Percentiles rank a stretch among this genome's conserved stretches.
Evolutionary conservation across 179 eudicot species (phyloP).

Genomic region (Actinidia polygama): DNA sequence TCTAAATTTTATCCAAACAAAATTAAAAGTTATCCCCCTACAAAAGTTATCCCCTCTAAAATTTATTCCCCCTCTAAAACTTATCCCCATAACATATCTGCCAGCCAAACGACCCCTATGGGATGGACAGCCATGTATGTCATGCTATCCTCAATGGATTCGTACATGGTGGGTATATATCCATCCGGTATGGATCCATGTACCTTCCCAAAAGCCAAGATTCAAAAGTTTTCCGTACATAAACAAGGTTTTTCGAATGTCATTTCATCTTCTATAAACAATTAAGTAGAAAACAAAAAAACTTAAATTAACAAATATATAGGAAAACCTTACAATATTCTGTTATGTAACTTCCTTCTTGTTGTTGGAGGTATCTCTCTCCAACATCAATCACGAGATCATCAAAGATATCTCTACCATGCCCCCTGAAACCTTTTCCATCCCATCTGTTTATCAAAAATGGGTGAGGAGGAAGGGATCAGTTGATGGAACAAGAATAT

Average conservation of each 20-base stretch:
- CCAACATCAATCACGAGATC: conserved; percentile 33
- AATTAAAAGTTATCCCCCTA: too few species aligned
- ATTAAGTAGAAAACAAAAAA: background rate
- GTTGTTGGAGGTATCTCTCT: conserved; percentile 19
- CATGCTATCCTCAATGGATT: conserved; percentile 41
- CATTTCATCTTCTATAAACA: background rate
- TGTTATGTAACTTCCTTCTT: conserved; percentile 27
- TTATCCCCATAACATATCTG: too few species aligned
- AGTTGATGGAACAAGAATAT: too few species aligned
- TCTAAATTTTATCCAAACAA: too few species aligned
- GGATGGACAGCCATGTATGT: too few species aligned
- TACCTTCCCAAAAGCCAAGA: conserved; percentile 48
- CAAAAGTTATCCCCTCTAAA: too few species aligned
- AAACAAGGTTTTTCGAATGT: background rate
- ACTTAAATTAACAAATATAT: background rate
- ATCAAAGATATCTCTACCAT: conserved; percentile 47
- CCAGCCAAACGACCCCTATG: too few species aligned
- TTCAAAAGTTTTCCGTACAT: conserved; percentile 30
- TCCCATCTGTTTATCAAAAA: conserved; percentile 42
- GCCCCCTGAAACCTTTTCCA: conserved; percentile 36
- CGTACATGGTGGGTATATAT: conserved; percentile 35
- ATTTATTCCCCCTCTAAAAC: too few species aligned
- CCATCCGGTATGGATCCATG: conserved; percentile 45
- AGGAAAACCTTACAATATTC: conserved; percentile 38
- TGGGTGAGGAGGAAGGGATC: too few species aligned